Evolutionary conservation across 73 alveolate genomes (phyloP).

Genomic region (Tetrahymena malaccensis): DNA sequence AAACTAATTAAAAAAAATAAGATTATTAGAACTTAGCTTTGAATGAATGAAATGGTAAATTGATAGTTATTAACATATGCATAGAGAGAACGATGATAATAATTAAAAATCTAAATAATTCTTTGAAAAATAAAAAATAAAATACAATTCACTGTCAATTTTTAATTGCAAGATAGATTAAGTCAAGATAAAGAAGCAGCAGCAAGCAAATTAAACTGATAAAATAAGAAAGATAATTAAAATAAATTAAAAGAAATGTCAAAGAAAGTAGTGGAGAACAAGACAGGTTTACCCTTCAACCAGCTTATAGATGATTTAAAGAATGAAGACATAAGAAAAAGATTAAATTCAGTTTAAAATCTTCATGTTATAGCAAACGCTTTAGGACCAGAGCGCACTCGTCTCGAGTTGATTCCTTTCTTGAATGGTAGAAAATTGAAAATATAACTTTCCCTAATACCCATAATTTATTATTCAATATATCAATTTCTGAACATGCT

Average conservation of each 20-base stretch:
- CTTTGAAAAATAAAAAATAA: background rate
- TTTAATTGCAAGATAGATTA: background rate
- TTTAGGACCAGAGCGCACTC: constrained; percentile 90
- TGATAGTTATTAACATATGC: background rate
- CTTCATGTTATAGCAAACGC: constrained; percentile 71
- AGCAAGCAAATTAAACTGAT: background rate
- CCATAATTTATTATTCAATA: background rate
- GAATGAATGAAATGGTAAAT: background rate
- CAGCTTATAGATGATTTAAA: constrained; percentile 62
- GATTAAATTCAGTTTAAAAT: constrained; percentile 73
- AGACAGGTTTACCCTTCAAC: constrained; percentile 35
- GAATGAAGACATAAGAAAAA: constrained; percentile 63
- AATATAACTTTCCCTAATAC: background rate
- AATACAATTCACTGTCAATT: background rate
- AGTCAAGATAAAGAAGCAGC: background rate
- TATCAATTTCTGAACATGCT: background rate
- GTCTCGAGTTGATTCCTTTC: constrained; percentile 92
- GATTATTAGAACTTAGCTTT: background rate
- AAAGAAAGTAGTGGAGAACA: constrained; percentile 17
- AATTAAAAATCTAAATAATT: background rate
- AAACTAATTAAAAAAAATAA: too few species aligned
- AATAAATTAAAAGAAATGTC: constrained; percentile 19
- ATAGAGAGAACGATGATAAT: background rate
- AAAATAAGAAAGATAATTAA: background rate
- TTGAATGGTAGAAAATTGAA: constrained; percentile 53